Base-by-base conservation (phyloP, 202 grass and related monocot species). In the Panicum virgatum region DNA sequence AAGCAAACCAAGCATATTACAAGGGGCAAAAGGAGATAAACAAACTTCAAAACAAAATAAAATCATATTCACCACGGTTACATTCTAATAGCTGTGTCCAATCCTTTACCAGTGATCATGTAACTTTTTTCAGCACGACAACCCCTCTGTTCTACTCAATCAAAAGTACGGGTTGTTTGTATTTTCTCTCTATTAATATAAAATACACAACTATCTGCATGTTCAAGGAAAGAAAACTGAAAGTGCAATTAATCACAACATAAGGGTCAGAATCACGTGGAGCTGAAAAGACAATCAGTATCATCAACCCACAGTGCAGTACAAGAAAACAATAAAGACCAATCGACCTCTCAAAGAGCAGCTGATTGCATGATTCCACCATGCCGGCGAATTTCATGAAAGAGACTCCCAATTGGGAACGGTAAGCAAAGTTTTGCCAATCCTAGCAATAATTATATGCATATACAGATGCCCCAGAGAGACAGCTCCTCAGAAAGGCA, bases 391-490 rank as follows among this genome's bases (percentile, higher is more conserved):
- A 74, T 52, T 52, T 19, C 16, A 20, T 52, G 50, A 42, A 42
- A 52, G 44, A 3, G 20, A 70, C 45, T n/a, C 64, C 43, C 36
- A 81, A 60, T 42, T 69, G 70, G 42, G 4, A 76, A 61, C 12
- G 19, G 53, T 16, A 50, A 62, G 44, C 44, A 12, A 62, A 15
- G 73, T 69, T 61, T 60, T 43, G 54, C 45, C 51, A 64, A 77
- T 34, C 72, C 72, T 54, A 77, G 43, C 53, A 70, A 87, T 82
- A 70, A 87, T 82, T 71, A 82, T 82, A 82, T 1, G 13, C 26
- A 27, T 26, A 14, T 30, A 36, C 45, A 86, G 66, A 58, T 27
- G 66, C 58, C 53, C 34, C 43, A 52, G 22, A 66, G 48, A 29
- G 4, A 12, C 36, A 27, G 39, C 10, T 58, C 48, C 59, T 74